phyloP scores from a whole-genome alignment of 805 yeast species.

The Teunomyces lycoperdinae region DNA sequence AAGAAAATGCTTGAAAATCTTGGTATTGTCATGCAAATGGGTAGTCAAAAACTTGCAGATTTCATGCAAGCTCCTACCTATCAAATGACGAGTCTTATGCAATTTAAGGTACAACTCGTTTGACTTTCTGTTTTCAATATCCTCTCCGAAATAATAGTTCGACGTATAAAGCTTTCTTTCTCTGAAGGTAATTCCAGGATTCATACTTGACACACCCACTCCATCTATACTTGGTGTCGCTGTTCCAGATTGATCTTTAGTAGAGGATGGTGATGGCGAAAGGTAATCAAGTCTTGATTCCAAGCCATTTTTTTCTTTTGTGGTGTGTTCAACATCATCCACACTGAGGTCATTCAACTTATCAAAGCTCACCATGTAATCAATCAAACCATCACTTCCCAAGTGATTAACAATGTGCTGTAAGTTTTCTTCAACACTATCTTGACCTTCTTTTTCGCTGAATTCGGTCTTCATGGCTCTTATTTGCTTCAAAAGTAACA shows the following conservation, averaged over 20 bases:
- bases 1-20: slow-evolving; percentile 57
- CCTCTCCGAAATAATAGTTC: slow-evolving; percentile 61
- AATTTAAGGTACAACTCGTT: slow-evolving; percentile 37
- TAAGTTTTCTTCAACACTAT: slow-evolving; percentile 31
- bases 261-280: slow-evolving; percentile 8
- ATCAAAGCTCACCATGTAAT: slow-evolving; percentile 10
- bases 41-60: slow-evolving; percentile 46
- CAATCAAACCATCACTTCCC: slow-evolving; percentile 15
- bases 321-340: slow-evolving; percentile 19
- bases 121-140: slow-evolving; percentile 41
- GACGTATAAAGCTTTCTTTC: slow-evolving; percentile 62
- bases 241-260: slow-evolving; percentile 35
- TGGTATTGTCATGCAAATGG: slow-evolving; percentile 60
- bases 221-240: slow-evolving; percentile 44
- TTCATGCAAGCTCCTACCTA: slow-evolving; percentile 65
- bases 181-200: slow-evolving; percentile 54
- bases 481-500: slow-evolving; percentile 31
- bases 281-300: slow-evolving; percentile 4
- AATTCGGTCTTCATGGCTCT: slow-evolving; percentile 20
- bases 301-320: slow-evolving; percentile 7
- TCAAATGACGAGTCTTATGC: slow-evolving; percentile 56
- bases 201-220: slow-evolving; percentile 45
- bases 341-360: slow-evolving; percentile 2
- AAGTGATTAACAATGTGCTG: slow-evolving; percentile 24
- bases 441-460: slow-evolving; percentile 23